phyloP scores from a whole-genome alignment of 2,329 filamentous ascomycete species.

The Ceratocystis colombiana region DNA sequence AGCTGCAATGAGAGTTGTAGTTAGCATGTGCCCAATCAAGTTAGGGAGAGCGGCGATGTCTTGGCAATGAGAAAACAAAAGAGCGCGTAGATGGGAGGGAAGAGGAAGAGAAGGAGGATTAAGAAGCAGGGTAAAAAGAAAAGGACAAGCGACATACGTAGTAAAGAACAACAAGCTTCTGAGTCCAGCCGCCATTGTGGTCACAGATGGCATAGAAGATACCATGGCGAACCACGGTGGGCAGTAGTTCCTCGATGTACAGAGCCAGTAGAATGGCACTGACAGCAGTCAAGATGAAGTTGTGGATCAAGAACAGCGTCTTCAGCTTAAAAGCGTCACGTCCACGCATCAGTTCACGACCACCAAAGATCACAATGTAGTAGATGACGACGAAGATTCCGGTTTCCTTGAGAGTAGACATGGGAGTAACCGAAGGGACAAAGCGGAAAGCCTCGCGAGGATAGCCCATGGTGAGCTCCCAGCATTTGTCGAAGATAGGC shows the following conservation, averaged over 20 bases:
- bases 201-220: conserved; percentile 85
- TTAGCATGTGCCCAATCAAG: conserved; percentile 17
- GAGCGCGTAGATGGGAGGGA: neutral
- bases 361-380: conserved; percentile 89
- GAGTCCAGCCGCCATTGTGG: conserved; percentile 77
- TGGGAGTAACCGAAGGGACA: conserved; percentile 66
- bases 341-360: conserved; percentile 83
- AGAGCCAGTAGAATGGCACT: conserved; percentile 70
- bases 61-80: neutral
- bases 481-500: conserved; percentile 88
- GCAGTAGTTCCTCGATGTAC: conserved; percentile 83
- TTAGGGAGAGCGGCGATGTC: neutral
- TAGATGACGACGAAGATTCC: conserved; percentile 73
- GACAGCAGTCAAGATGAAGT: conserved; percentile 83
- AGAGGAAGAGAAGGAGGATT: neutral
- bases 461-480: conserved; percentile 66
- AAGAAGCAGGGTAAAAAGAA: neutral
- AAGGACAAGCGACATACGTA: conserved; percentile 56
- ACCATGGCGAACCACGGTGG: conserved; percentile 68
- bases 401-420: conserved; percentile 82
- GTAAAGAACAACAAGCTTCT: conserved; percentile 86
- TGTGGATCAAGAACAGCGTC: conserved; percentile 85
- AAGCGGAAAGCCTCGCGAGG: conserved; percentile 80
- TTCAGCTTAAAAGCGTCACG: conserved; percentile 78
- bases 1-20: conserved; percentile 45